Evolutionary conservation across 352 stramenopile genomes (phyloP), one percentile per base, ranked within the genome.

Genomic region (Albugo candida): DNA sequence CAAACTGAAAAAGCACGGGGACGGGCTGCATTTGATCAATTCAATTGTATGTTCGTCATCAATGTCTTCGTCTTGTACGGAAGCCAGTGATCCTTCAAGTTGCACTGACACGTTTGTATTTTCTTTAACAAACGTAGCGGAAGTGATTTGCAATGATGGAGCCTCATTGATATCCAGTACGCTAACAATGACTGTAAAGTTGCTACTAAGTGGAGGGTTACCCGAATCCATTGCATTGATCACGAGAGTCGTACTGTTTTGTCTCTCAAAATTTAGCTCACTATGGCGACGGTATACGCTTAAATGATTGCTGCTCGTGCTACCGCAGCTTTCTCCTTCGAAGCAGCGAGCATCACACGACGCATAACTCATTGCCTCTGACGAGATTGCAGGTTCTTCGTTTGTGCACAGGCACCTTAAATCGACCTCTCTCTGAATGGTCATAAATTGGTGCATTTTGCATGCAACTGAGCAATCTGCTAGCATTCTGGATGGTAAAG

Each of bases 161-260:
- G 63, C 41, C 21, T 81, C 68, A 14, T 81, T 81, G 8, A 74
- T 53, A 48, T 81, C 58, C 4, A 70, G 13, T 20, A 64, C 53
- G 38, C 52, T 46, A 17, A 64, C 52, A 10, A 27, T 36, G 2
- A 61, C 12, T 2, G 50, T 43, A 2, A 37, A 35, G 13, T 43
- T 55, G 11, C 12, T 51, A 10, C 50, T 55, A 19, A 52, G 59
- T 3, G 38, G 1, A 18, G 58, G 58, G 40, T 50, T 24, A 5
- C 49, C 58, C 38, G 60, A 51, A 18, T 64, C 58, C 13, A 52
- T 56, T 17, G 56, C 58, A 14, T 36, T 43, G 2, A 64, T 47
- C 14, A 44, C 13, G 4, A 56, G 35, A 21, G 36, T 13, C 18
- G 56, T 55, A 16, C 54, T 35, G 17, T 19, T 35, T 0, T 17